Conservation (phyloP, 148 eudicot species). For the Rhododendron ferrugineum region DNA sequence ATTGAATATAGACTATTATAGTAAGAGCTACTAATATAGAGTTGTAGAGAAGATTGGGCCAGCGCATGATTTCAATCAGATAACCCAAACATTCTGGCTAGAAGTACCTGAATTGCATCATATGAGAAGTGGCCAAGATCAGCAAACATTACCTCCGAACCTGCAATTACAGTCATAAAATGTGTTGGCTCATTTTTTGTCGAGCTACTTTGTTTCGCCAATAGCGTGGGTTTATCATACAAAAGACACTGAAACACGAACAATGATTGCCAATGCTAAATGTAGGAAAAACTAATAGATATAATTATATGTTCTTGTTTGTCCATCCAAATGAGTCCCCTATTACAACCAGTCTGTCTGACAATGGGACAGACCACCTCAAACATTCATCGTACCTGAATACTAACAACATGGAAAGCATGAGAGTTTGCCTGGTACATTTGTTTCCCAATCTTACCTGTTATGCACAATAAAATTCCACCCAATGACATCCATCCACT, state of each 20-base stretch:
- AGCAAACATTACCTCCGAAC: conserved; percentile 97
- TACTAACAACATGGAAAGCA: not conserved
- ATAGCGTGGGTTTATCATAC: not conserved
- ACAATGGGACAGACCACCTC: not conserved
- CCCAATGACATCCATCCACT: conserved; percentile 97
- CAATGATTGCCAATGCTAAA: not conserved
- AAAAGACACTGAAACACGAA: not conserved
- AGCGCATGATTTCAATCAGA: not conserved
- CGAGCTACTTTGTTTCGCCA: not conserved
- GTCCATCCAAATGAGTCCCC: not conserved
- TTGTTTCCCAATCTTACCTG: conserved; percentile 42
- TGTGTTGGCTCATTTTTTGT: not conserved
- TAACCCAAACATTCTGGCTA: not conserved
- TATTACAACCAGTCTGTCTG: not conserved
- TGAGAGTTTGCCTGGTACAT: not conserved
- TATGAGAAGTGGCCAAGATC: conserved; percentile 95
- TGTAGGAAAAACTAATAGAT: not conserved
- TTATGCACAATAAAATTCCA: conserved; percentile 80
- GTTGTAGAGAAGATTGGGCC: not conserved
- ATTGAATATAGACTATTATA: not conserved
- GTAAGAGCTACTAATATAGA: not conserved
- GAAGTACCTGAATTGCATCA: conserved; percentile 78
- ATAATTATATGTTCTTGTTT: not conserved
- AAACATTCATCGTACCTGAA: not conserved
- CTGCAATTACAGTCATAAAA: conserved; percentile 33